Evolutionary conservation across 371 early-diverging fungal genomes (phyloP).

Genomic region (Mortierella sp.): DNA sequence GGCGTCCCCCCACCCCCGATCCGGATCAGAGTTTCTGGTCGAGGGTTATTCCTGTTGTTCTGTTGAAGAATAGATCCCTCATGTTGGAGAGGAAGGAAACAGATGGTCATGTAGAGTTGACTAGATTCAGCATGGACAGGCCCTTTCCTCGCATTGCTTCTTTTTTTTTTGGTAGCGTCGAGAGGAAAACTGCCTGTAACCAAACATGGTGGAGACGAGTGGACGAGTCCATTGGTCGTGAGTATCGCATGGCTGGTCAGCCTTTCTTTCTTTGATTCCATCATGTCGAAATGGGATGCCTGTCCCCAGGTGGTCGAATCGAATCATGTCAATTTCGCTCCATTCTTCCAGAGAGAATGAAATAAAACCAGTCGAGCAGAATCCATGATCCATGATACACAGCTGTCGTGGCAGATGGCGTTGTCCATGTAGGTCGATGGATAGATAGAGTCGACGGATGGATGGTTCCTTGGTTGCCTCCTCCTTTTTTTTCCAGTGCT

Average conservation of each 20-base stretch:
- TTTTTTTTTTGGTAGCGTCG: background rate
- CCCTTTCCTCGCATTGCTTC: background rate
- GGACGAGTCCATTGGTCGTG: no score
- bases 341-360: background rate
- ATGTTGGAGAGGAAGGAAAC: background rate
- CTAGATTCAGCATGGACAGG: background rate
- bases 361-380: no score
- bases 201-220: background rate
- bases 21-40: background rate
- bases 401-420: no score
- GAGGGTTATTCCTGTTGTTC: background rate
- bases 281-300: background rate
- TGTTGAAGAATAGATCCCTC: background rate
- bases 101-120: background rate
- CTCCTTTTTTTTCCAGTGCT: background rate
- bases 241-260: no score
- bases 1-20: background rate
- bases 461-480: constrained; percentile 14
- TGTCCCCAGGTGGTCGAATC: background rate
- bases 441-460: constrained; percentile 8
- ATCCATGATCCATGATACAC: background rate
- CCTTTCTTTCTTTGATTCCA: no score
- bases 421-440: constrained; percentile 1
- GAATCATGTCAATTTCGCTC: no score
- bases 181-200: background rate